Conservation (phyloP, 2,329 filamentous ascomycete genomes). For the Monosporascus ibericus region DNA sequence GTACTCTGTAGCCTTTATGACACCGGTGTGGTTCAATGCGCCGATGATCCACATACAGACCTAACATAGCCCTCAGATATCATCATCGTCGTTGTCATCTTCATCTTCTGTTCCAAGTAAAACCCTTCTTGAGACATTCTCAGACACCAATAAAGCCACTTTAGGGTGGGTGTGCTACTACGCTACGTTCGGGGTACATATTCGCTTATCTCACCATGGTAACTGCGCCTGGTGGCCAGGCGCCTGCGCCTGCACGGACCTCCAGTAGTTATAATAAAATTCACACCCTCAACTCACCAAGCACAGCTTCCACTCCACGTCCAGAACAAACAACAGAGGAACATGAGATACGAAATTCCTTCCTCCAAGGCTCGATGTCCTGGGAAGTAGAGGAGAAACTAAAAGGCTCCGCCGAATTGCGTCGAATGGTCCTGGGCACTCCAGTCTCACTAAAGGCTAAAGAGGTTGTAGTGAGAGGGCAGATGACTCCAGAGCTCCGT, state of each 20-base stretch:
- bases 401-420: neutral
- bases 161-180: no score
- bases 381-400: neutral
- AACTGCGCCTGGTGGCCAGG: no score
- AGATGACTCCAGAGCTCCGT: conserved; percentile 1
- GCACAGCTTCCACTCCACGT: neutral
- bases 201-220: neutral
- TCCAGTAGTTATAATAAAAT: no score
- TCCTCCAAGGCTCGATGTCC: neutral
- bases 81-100: no score
- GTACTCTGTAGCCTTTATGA: no score
- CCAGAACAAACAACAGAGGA: neutral
- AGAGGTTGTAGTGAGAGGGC: neutral
- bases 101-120: no score
- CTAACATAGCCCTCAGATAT: no score
- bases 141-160: no score
- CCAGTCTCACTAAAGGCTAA: neutral
- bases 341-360: neutral
- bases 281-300: no score
- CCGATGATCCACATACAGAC: no score
- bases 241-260: neutral
- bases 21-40: no score
- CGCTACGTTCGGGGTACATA: neutral
- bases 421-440: neutral
- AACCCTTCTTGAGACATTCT: no score